Evolutionary conservation across 2,329 filamentous ascomycete species (phyloP), one percentile per base, ranked within the genome.

Genomic region (Stenocarpella maydis): DNA sequence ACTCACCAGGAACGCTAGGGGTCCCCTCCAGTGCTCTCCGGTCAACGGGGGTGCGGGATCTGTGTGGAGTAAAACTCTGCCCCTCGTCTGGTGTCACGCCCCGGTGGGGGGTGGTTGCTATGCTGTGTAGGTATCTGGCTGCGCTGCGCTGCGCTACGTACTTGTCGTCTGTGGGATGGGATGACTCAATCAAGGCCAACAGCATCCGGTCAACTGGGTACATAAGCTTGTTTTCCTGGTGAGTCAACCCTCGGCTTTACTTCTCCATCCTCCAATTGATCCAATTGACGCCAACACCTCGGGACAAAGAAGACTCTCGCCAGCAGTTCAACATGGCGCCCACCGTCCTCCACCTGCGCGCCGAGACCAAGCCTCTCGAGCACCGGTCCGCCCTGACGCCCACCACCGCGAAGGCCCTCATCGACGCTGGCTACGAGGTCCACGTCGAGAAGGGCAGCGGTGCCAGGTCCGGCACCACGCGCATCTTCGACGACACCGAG

Each of bases 341-440:
- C 69, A 80, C 79, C 61, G 73, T 80, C 69, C 81, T 88, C 74
- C 88, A 86, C 77, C 81, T 88, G 71, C 85, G 87, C 71, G 84
- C 87, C 71, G 87, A 89, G 80, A 86, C 85, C 74, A 89, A 88
- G 85, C 84, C 84, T 69, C 82, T 85, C 69, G 86, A 88, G 80
- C 85, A 85, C 76, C 84, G 86, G 69, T 86, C 85, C 70, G 82
- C 84, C 63, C 79, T 85, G 71, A 87, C 71, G 28, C 71, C 71
- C 26, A 69, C 69, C 7, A 72, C 71, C 21, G 66, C 71, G 43
- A 88, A 90, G 80, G 84, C 84, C 65, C 86, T 93, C 65, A 82
- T 92, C 66, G 86, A 92, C 72, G 90, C 90, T 49, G 91, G 91
- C 71, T 93, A 92, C 78, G 84, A 84, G 28, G 85, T 94, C 74